Conservation (phyloP, 352 stramenopile species). For the Phytophthora citrophthora region DNA sequence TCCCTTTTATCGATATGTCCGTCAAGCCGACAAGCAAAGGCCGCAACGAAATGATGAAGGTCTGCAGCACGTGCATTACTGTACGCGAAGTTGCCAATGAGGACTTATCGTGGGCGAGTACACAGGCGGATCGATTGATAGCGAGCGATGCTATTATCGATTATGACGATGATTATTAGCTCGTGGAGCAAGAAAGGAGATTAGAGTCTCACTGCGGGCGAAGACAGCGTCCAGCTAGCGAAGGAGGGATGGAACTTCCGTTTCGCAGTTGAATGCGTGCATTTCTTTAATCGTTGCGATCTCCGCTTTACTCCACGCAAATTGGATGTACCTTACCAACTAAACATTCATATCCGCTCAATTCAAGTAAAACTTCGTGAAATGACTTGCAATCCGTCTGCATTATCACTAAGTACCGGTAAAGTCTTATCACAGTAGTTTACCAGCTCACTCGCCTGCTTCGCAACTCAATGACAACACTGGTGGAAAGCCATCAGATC, state of each 20-base stretch:
- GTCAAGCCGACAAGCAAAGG: conserved; percentile 52
- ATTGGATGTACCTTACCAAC: conserved; percentile 35
- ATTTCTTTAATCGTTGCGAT: neutral
- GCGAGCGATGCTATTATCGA: conserved; percentile 57
- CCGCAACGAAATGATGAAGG: conserved; percentile 58
- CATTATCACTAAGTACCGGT: neutral
- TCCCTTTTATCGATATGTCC: conserved; percentile 60
- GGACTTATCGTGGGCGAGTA: conserved; percentile 63
- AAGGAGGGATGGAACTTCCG: conserved; percentile 6
- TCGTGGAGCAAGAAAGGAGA: conserved; percentile 9
- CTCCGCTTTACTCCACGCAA: conserved; percentile 10
- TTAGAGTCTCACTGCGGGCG: conserved; percentile 6
- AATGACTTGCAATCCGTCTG: neutral
- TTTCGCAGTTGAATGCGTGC: conserved; percentile 1
- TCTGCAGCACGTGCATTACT: conserved; percentile 77
- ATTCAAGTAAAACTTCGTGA: conserved; percentile 25
- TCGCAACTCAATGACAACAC: neutral
- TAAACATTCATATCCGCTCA: conserved; percentile 13
- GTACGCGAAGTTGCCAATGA: conserved; percentile 58
- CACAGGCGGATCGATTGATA: conserved; percentile 55
- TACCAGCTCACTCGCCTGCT: conserved; percentile 7
- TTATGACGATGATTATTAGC: conserved; percentile 64
- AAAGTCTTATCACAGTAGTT: neutral
- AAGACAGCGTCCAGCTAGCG: conserved; percentile 15
- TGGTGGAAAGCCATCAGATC: conserved; percentile 1